Conservation (phyloP, 1,284 basidiomycete species). For the Irpex lacteus region DNA sequence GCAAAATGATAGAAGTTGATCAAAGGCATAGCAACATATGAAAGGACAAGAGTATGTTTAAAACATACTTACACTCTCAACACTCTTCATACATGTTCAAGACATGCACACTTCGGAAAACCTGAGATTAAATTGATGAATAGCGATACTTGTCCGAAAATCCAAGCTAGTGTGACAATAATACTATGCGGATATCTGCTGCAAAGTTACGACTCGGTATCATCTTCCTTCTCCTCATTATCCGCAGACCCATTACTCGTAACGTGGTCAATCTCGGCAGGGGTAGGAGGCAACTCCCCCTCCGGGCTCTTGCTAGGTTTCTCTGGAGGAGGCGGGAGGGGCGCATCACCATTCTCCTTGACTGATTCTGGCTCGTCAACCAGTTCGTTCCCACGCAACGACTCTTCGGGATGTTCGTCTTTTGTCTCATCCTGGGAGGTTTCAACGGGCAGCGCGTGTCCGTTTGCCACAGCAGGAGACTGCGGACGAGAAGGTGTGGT, state of each 20-base stretch:
- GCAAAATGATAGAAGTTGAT: neutral
- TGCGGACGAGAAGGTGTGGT: conserved; percentile 8
- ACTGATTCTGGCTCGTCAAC: conserved; percentile 10
- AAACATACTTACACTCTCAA: neutral
- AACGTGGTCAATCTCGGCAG: neutral
- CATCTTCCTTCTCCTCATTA: neutral
- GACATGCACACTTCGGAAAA: too few species aligned
- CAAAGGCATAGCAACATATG: neutral
- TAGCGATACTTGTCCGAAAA: neutral
- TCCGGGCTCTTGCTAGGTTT: neutral
- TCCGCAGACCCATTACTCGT: neutral
- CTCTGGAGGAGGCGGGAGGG: neutral
- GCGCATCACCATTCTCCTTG: neutral
- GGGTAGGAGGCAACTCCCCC: neutral
- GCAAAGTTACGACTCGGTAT: neutral
- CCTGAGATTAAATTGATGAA: too few species aligned
- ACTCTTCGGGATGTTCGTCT: neutral
- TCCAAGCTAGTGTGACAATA: neutral
- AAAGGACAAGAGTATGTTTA: neutral
- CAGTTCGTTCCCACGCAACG: conserved; percentile 11
- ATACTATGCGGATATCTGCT: neutral
- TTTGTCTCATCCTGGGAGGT: neutral
- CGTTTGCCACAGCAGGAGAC: conserved; percentile 6
- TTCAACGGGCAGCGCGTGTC: neutral
- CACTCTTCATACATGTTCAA: neutral